Base-by-base conservation (phyloP, 2,329 filamentous ascomycete species). In the Colletotrichum sojae region DNA sequence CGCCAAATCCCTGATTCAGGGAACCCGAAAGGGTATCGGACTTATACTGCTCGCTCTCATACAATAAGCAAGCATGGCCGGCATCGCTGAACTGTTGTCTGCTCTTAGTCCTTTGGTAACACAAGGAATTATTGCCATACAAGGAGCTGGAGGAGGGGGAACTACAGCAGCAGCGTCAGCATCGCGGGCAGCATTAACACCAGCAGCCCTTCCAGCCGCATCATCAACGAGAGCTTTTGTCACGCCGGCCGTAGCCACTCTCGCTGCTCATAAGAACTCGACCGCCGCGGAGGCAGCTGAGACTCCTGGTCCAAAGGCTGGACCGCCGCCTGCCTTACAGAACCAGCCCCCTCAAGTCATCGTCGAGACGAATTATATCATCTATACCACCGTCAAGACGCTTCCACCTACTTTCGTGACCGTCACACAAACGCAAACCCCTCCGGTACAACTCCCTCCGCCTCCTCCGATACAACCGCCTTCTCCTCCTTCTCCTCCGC, bases 331-430 rank as follows among this genome's bases (percentile, higher is more conserved):
- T 12, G 40, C 22, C 10, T 48, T 25, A 15, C 49, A 27, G 10
- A 45, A n/a, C 27, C 59, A 51, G 18, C 62, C 49, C 25, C 62
- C 62, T 2, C 25, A 60, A 56, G 49, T 69, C 43, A 56, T 69
- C 27, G 6, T 69, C 31, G 66, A 69, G 36, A 69, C 66, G 6
- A 45, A 66, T 18, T 66, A 54, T 18, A 52, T 69, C 36, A 12
- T 52, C 15, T 51, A 55, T 20, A 69, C 62, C 6, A 40, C 52
- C 20, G 3, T 66, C 4, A 55, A 39, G 51, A 60, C 66, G 4
- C 40, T 46, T 18, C n/a, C 55, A 5, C 62, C 66, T 4, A 16
- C 36, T 5, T 39, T 55, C 5, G 45, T 69, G 12, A 66, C 62
- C n/a, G 49, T 69, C 22, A 69, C 51, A 25, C 43, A 56, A 45